Evolutionary conservation across 805 yeast species (phyloP), one percentile per base, ranked within the genome.

Genomic region (Limtongozyma cylindracea): DNA sequence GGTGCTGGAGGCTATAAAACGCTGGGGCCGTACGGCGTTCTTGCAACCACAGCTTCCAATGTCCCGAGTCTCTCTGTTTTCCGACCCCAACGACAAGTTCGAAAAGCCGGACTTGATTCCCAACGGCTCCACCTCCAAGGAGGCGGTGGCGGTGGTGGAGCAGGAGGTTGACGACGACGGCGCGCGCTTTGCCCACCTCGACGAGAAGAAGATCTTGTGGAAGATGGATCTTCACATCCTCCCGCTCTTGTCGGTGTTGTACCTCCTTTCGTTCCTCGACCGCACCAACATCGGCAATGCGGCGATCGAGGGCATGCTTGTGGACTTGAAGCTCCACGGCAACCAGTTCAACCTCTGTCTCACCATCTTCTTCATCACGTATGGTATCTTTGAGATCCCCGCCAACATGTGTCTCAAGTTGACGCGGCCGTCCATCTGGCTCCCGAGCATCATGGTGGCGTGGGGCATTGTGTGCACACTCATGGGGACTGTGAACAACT

Each of bases 251-350:
- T 18, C 20, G 6, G 6, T 25, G 10, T 17, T 25, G 16, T 29
- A 29, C 18, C 24, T 29, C 17, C 21, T 29, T 11, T 17, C 23
- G 3, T 29, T 24, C 15, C 19, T 29, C 19, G 32, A 29, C 23
- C 13, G 31, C 11, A 26, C 26, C 4, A 29, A 28, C 23, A 26
- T 29, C 11, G 29, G 29, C 7, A 28, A 29, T 16, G 31, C 31
- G 10, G 24, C 21, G 15, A 24, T 26, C 13, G 29, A 22, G 10
- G 29, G 29, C 5, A 14, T 29, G 16, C 23, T 19, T 8, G 29
- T 24, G 16, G 29, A 26, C 18, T 18, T 27, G 20, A 12, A 20
- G 9, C 18, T 26, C 11, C 13, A n/a, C 7, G 24, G 21, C 4
- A 20, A 17, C 21, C 30, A 23, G 18, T 26, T 17, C 20, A 27